phyloP scores from a whole-genome alignment of 305 asterid species.

The Ilex paraguariensis region DNA sequence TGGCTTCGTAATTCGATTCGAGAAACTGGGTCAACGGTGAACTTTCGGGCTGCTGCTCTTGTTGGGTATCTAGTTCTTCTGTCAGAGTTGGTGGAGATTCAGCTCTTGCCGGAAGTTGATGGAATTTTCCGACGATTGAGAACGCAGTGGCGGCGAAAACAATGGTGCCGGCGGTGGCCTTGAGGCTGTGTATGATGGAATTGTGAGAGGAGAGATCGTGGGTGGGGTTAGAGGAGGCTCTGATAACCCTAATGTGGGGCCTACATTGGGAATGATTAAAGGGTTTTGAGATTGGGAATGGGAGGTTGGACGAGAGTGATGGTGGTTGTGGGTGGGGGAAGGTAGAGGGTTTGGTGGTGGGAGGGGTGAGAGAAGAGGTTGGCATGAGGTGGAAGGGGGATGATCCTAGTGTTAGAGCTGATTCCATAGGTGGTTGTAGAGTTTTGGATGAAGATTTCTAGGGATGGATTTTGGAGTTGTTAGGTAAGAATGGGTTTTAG shows the following conservation, averaged over 20 bases:
- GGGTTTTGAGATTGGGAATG: background rate
- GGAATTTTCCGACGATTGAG: slow-evolving; percentile 24
- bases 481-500: too few relatives aligned
- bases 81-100: slow-evolving; percentile 31
- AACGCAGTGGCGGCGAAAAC: slow-evolving; percentile 49
- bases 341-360: background rate
- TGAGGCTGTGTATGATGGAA: slow-evolving; percentile 29
- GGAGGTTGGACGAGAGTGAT: background rate
- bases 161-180: slow-evolving; percentile 41
- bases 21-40: slow-evolving; percentile 45
- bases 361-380: background rate
- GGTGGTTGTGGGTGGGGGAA: background rate
- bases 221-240: slow-evolving; percentile 19
- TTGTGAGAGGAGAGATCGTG: slow-evolving; percentile 4
- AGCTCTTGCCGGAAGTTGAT: slow-evolving; percentile 35
- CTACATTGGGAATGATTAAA: background rate
- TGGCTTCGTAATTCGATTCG: slow-evolving; percentile 46
- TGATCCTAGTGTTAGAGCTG: background rate
- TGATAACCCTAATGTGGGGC: slow-evolving; percentile 5
- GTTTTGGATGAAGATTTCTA: too few relatives aligned
- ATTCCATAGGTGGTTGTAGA: background rate
- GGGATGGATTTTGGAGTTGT: too few relatives aligned
- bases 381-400: background rate
- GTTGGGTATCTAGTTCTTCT: slow-evolving; percentile 18
- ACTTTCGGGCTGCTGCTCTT: slow-evolving; percentile 1